These are phyloP conservation scores for Lepidium didymum DNA, from an alignment of 345 rosid species.

Conservation along the genomic window DNA sequence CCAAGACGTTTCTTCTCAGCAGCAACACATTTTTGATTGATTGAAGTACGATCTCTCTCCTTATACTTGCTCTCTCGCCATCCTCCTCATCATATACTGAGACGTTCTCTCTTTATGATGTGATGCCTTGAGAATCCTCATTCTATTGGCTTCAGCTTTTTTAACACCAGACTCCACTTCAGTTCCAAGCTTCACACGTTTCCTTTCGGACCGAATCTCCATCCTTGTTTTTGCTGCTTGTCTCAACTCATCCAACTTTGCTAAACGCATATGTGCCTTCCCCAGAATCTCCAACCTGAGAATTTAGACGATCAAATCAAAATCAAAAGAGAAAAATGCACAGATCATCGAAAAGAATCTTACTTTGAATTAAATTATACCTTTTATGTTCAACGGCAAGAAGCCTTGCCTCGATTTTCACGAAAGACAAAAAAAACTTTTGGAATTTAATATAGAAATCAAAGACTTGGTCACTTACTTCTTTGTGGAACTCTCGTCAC, in stretches of 20 bases:
- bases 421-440: too few species aligned
- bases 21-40: too few species aligned
- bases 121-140: constrained; percentile 72
- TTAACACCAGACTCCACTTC: constrained; percentile 73
- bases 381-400: constrained; percentile 91
- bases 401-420: constrained; percentile 93
- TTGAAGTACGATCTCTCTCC: too few species aligned
- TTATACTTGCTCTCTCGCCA: too few species aligned
- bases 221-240: constrained; percentile 86
- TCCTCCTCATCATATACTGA: too few species aligned
- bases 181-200: constrained; percentile 75
- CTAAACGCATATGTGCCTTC: constrained; percentile 72
- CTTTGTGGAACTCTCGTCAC: too few species aligned
- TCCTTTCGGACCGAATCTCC: constrained; percentile 63
- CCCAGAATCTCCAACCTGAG: constrained; percentile 70
- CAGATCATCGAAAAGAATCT: background rate
- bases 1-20: constrained; percentile 79
- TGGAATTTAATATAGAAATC: too few species aligned
- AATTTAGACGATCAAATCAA: background rate
- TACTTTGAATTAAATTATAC: constrained; percentile 25
- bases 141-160: constrained; percentile 85
- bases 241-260: constrained; percentile 78
- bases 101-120: constrained; percentile 79
- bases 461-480: too few species aligned
- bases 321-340: too few species aligned